A percentile compares a stretch with the other conserved stretches of the same genome.
These are phyloP conservation scores for Citrus cavaleriei DNA, from an alignment of 345 rosid genomes.

Conservation along the genomic window DNA sequence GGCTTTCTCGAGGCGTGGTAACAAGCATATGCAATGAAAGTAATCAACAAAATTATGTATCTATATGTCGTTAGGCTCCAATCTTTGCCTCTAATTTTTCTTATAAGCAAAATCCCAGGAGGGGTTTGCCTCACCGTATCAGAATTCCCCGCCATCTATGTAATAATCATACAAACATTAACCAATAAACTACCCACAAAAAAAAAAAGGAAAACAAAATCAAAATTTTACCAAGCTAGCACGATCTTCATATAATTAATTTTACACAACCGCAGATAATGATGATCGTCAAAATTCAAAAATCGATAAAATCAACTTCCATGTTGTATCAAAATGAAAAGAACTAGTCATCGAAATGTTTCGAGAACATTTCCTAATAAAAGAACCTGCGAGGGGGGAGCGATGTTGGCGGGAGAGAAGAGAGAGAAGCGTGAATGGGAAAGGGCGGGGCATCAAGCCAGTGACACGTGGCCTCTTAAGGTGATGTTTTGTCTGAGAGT, in stretches of 20 bases:
- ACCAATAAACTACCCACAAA: neutral
- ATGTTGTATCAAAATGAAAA: neutral
- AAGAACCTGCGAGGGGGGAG: conserved; percentile 24
- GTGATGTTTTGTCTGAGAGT: neutral
- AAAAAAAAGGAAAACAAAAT: neutral
- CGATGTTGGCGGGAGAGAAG: conserved; percentile 65
- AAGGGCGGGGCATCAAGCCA: neutral
- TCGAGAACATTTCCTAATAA: conserved; percentile 1
- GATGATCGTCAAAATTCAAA: neutral
- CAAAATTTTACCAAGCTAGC: neutral
- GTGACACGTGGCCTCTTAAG: conserved; percentile 18
- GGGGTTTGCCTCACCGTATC: conserved; percentile 45
- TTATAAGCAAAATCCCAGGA: conserved; percentile 55
- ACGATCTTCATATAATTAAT: neutral
- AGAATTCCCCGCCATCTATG: conserved; percentile 35
- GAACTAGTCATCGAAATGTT: neutral
- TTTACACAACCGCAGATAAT: neutral
- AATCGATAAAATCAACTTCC: neutral
- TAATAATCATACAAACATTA: conserved; percentile 1
- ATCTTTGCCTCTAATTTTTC: conserved; percentile 57
- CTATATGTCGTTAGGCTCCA: conserved; percentile 66
- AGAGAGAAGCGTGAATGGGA: conserved; percentile 6
- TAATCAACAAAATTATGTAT: conserved; percentile 59
- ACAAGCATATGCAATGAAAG: conserved; percentile 86
- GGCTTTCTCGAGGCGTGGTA: conserved; percentile 95